These are phyloP conservation scores for Candida nemodendra DNA, from an alignment of 805 yeast species.

Conservation along the genomic window DNA sequence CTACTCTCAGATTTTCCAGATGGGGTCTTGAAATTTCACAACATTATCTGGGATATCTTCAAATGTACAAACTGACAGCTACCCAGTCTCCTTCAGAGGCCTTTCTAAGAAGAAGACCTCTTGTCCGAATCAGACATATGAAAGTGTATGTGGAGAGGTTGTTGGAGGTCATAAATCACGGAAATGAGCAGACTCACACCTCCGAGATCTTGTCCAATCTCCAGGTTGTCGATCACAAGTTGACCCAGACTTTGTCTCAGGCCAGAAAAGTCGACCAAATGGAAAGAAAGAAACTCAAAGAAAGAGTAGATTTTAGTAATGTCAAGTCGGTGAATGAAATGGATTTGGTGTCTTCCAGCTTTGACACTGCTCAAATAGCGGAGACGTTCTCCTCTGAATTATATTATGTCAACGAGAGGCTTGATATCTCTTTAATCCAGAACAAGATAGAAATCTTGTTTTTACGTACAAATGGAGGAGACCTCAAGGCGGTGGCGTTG, in stretches of 20 bases:
- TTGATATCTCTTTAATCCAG: constrained; percentile 23
- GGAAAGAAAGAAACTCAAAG: constrained; percentile 19
- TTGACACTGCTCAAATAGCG: constrained; percentile 10
- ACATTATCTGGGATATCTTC: constrained; percentile 23
- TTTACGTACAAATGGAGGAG: constrained; percentile 8
- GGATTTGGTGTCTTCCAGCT: constrained; percentile 20
- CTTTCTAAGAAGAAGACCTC: constrained; percentile 30
- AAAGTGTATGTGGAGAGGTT: constrained; percentile 22
- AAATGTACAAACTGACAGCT: constrained; percentile 21
- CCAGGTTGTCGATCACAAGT: constrained; percentile 22
- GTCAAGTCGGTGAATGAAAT: constrained; percentile 26
- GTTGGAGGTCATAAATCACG: constrained; percentile 19
- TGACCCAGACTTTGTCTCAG: constrained; percentile 14
- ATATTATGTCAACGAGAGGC: constrained; percentile 26
- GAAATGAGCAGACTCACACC: constrained; percentile 19
- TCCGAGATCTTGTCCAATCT: constrained; percentile 25
- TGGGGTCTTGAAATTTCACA: constrained; percentile 25
- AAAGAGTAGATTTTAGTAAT: constrained; percentile 16
- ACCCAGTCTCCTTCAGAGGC: constrained; percentile 29
- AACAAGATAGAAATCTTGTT: constrained; percentile 19
- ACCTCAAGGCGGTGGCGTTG: constrained; percentile 23
- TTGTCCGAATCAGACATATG: constrained; percentile 29
- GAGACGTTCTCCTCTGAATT: constrained; percentile 19
- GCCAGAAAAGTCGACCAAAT: constrained; percentile 25
- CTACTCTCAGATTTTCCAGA: constrained; percentile 18